Evolutionary conservation across 1,284 basidiomycete species (phyloP).

Genomic region (Ceratobasidium sp.): DNA sequence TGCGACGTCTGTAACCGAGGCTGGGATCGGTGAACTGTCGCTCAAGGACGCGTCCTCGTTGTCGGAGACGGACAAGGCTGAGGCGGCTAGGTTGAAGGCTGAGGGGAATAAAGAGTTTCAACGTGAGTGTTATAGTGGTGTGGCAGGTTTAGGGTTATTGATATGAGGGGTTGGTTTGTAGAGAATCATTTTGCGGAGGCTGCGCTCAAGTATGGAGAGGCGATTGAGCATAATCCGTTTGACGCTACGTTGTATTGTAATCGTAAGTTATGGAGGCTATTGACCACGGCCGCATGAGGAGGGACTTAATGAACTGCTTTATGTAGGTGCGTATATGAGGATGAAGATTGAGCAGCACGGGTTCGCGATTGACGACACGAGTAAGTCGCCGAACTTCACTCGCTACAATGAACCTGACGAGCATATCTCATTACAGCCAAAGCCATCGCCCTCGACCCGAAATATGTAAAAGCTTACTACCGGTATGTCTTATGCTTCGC

Average conservation of each 20-base stretch:
- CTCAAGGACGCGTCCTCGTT: constrained; percentile 34
- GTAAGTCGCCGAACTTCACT: constrained; percentile 61
- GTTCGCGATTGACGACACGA: constrained; percentile 81
- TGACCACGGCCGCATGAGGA: background rate
- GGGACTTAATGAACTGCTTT: background rate
- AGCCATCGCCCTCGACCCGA: constrained; percentile 90
- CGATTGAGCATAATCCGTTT: constrained; percentile 82
- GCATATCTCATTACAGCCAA: constrained; percentile 65
- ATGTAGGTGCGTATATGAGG: constrained; percentile 71
- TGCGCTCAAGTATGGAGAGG: constrained; percentile 80
- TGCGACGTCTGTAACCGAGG: constrained; percentile 7
- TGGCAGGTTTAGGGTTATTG: too few relatives aligned
- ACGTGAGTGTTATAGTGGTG: constrained; percentile 62
- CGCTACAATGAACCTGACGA: constrained; percentile 29
- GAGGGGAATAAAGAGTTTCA: constrained; percentile 89
- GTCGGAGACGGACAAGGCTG: constrained; percentile 74
- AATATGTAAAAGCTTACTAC: constrained; percentile 93
- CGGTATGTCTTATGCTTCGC: constrained; percentile 62
- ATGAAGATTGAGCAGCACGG: constrained; percentile 83
- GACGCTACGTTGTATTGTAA: constrained; percentile 86
- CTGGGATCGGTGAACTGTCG: constrained; percentile 33
- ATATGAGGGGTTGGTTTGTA: constrained; percentile 51
- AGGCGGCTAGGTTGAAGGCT: constrained; percentile 79
- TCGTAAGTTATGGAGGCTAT: constrained; percentile 57
- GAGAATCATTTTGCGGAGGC: constrained; percentile 72